A percentile compares a stretch with the other conserved stretches of the same genome.
phyloP scores from a whole-genome alignment of 1,284 basidiomycete species.

The Pseudozyma sp. region DNA sequence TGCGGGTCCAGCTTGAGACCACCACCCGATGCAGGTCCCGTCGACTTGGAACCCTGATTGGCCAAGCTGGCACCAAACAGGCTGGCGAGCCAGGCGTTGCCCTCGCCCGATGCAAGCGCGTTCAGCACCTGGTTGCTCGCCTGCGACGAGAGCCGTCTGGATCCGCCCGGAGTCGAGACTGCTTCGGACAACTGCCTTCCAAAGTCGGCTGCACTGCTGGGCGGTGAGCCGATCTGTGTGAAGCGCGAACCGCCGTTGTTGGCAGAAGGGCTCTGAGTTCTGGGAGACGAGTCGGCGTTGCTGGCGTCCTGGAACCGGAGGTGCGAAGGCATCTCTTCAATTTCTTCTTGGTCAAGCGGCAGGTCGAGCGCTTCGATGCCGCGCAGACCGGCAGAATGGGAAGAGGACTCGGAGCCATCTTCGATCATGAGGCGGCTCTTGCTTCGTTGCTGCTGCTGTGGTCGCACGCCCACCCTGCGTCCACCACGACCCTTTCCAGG shows the following conservation, averaged over 20 bases:
- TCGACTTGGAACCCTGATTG: slow-evolving; percentile 39
- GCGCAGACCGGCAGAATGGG: slow-evolving; percentile 4
- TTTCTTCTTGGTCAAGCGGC: slow-evolving; percentile 44
- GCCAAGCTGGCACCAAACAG: slow-evolving; percentile 52
- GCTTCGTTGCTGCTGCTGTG: slow-evolving; percentile 39
- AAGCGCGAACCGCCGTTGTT: slow-evolving; percentile 37
- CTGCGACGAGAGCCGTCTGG: slow-evolving; percentile 42
- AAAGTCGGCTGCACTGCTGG: slow-evolving; percentile 28
- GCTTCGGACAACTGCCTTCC: slow-evolving; percentile 37
- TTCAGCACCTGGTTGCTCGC: slow-evolving; percentile 57
- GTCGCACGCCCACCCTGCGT: slow-evolving; percentile 62
- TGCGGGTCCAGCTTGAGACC: slow-evolving; percentile 59
- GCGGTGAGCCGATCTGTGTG: slow-evolving; percentile 43
- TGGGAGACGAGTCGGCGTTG: slow-evolving; percentile 37
- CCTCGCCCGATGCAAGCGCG: slow-evolving; percentile 56
- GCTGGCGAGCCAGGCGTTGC: slow-evolving; percentile 55
- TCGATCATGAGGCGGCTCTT: slow-evolving; percentile 52
- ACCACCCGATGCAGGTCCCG: slow-evolving; percentile 35
- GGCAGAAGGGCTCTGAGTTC: slow-evolving; percentile 14
- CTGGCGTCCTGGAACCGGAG: slow-evolving; percentile 45
- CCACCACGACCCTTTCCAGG: slow-evolving; percentile 36
- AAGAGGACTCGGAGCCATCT: slow-evolving; percentile 21
- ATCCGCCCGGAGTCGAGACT: slow-evolving; percentile 50
- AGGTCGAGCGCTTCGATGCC: slow-evolving; percentile 37
- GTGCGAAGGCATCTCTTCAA: slow-evolving; percentile 51